Evolutionary conservation across 176 grass and related monocot species (phyloP).

Genomic region (Lolium perenne): DNA sequence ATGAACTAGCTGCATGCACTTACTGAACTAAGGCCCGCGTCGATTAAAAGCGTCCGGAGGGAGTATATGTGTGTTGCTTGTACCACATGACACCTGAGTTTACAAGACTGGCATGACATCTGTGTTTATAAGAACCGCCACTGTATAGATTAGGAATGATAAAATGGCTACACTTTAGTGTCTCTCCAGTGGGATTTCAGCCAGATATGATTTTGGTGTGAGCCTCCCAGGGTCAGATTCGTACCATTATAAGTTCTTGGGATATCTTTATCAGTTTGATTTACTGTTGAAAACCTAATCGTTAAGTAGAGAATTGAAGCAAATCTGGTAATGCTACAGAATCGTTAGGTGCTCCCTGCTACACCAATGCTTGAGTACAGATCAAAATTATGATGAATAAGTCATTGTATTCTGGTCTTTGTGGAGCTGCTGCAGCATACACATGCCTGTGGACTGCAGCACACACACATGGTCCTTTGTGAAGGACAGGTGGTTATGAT

Average conservation of each 20-base stretch:
- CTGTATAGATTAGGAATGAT: background rate
- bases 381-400: too few species aligned
- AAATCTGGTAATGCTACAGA: background rate
- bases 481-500: too few species aligned
- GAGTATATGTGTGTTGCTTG: background rate
- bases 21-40: too few species aligned
- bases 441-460: too few species aligned
- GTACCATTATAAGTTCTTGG: background rate
- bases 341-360: background rate
- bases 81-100: background rate
- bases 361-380: background rate
- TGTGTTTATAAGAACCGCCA: background rate
- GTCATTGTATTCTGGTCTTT: too few species aligned
- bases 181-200: background rate
- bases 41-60: too few species aligned
- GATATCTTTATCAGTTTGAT: background rate
- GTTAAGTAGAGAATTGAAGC: background rate
- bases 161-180: background rate
- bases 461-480: too few species aligned
- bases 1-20: too few species aligned
- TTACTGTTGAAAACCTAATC: background rate
- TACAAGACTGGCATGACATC: background rate
- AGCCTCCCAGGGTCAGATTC: background rate
- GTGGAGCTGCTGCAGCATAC: too few species aligned
- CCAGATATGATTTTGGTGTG: background rate